A percentile compares a stretch with the other conserved stretches of the same genome.
These are phyloP conservation scores for Euphorbia tirucalli DNA, from an alignment of 345 rosid species.

Conservation along the genomic window DNA sequence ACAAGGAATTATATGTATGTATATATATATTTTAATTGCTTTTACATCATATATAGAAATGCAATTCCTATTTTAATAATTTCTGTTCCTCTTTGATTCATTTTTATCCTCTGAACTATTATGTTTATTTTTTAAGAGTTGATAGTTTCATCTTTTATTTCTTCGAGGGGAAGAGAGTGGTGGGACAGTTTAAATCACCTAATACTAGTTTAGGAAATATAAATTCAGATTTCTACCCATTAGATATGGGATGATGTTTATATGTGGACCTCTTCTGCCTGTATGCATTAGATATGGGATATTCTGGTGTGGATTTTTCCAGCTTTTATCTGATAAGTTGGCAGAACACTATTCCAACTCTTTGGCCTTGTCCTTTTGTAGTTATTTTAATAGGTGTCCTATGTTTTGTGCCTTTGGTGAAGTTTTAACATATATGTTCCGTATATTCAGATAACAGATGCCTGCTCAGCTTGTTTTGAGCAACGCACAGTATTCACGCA, in stretches of 20 bases:
- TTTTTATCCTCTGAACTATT: no score
- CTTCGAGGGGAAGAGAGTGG: background rate
- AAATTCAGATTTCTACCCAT: no score
- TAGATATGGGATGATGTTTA: no score
- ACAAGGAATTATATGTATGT: no score
- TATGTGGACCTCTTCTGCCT: no score
- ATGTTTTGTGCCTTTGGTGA: background rate
- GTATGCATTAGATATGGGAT: no score
- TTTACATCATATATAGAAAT: background rate
- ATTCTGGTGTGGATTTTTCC: no score
- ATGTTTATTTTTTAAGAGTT: no score
- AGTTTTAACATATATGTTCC: conserved; percentile 8
- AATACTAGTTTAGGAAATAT: no score
- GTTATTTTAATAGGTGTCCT: background rate
- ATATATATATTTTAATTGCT: background rate
- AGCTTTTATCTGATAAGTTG: background rate
- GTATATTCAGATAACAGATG: conserved; percentile 77
- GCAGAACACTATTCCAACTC: background rate
- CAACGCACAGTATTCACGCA: conserved; percentile 95
- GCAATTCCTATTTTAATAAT: background rate
- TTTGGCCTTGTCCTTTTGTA: background rate
- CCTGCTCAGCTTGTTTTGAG: conserved; percentile 94
- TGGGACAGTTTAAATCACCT: no score
- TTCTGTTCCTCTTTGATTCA: background rate
- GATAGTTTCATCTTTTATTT: background rate